Conservation (phyloP, 164 flowering plant species). For the Malania oleifera region DNA sequence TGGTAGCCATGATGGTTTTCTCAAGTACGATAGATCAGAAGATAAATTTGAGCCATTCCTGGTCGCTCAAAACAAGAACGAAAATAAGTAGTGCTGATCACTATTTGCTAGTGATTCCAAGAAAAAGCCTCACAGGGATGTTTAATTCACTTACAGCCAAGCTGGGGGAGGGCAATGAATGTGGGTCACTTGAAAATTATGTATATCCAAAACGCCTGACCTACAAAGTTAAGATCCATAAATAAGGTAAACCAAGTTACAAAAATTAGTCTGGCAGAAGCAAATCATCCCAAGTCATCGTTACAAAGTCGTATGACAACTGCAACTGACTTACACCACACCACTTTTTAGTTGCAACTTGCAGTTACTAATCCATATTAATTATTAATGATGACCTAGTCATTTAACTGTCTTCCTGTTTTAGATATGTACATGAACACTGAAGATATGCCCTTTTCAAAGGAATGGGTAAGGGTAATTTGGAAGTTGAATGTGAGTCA, state of each 20-base stretch:
- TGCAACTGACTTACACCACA: too few species aligned
- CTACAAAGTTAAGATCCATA: conserved; percentile 29
- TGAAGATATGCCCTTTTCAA: too few species aligned
- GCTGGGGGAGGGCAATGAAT: conserved; percentile 96
- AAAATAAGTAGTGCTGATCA: not conserved
- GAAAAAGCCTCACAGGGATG: not conserved
- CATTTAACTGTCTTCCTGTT: too few species aligned
- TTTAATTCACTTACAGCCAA: conserved; percentile 69
- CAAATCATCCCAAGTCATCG: not conserved
- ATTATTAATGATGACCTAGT: not conserved
- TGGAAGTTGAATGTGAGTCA: too few species aligned
- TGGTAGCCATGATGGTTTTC: conserved; percentile 80
- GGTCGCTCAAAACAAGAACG: conserved; percentile 8
- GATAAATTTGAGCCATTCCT: conserved; percentile 40
- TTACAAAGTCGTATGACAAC: not conserved
- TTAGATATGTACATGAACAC: too few species aligned
- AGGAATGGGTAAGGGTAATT: too few species aligned
- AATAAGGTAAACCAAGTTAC: not conserved
- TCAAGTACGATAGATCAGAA: conserved; percentile 28
- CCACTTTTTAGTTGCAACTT: not conserved
- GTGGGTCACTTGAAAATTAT: conserved; percentile 63
- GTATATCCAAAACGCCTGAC: conserved; percentile 87
- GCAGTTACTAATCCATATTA: not conserved
- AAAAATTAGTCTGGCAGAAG: not conserved
- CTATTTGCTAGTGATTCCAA: not conserved